Evolutionary conservation across 768 basidiomycete species (phyloP), one percentile per base, ranked within the genome.

Genomic region (Suillus plorans): DNA sequence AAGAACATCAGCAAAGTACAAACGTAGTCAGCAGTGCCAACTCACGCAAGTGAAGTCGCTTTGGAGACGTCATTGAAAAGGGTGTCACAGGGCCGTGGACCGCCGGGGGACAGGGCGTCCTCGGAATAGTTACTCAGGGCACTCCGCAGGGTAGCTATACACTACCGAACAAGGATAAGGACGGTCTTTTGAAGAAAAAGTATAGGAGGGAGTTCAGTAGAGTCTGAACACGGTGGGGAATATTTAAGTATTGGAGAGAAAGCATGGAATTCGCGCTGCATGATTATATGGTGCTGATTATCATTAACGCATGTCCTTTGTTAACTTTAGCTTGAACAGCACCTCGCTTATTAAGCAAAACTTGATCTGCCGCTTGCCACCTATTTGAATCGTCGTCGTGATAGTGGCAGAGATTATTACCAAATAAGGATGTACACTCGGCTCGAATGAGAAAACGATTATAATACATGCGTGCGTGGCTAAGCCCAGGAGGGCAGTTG

Each of bases 201-300:
- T 16, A 58, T 5, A 18, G 9, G 16, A 31, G 12, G 10, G 58
- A 31, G 28, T 25, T 20, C 6, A 59, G 41, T 12, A 20, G 16
- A 20, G 28, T 28, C 8, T n/a, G 16, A 31, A 28, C 6, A 13
- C 12, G 18, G 18, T 18, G 18, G 39, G 18, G 4, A 6, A 5
- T 18, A 16, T 41, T 57, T 18, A 58, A 58, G 58, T 20, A 42
- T 31, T 59, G 58, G 25, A 20, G 41, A 44, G 58, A 28, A 59
- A 59, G 58, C 58, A 59, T 59, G 58, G 25, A 42, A 42, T 59
- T 42, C 58, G 58, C 41, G 58, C 58, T 42, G 58, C 58, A 59
- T 59, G 58, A 59, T 59, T 59, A 59, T 59, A 59, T 42, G 58
- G 37, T 39, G 12, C 41, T 59, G 58, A 59, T 59, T 59, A 42